A percentile compares a stretch with the other conserved stretches of the same genome.
Evolutionary conservation across 306 rosid genomes (phyloP).

Genomic region (Begonia peltatifolia): DNA sequence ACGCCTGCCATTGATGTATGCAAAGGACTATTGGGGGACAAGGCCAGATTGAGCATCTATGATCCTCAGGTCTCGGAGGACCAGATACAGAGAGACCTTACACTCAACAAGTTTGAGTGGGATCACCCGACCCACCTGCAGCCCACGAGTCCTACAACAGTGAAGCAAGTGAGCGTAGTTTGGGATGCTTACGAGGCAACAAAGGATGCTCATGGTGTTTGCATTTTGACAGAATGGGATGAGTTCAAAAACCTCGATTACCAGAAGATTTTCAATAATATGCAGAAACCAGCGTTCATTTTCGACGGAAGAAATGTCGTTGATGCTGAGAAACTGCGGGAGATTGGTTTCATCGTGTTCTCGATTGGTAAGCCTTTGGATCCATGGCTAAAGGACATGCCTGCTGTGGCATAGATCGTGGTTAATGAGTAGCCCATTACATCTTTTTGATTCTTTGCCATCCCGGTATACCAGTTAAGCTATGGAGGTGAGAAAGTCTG

Average conservation of each 20-base stretch:
- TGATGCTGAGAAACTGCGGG: conserved; percentile 40
- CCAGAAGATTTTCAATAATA: conserved; percentile 58
- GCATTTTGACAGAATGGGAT: conserved; percentile 92
- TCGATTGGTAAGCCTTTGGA: conserved; percentile 88
- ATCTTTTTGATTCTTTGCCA: no score
- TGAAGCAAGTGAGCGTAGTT: conserved; percentile 67
- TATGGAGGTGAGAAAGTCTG: no score
- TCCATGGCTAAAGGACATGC: conserved; percentile 90
- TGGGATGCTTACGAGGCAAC: conserved; percentile 85
- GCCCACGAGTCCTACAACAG: conserved; percentile 64
- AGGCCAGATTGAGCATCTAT: conserved; percentile 66
- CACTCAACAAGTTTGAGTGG: conserved; percentile 82
- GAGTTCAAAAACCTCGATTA: conserved; percentile 82
- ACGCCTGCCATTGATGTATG: conserved; percentile 91
- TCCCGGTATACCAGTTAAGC: no score
- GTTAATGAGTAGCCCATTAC: not conserved
- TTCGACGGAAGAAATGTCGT: conserved; percentile 75
- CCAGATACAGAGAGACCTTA: conserved; percentile 78
- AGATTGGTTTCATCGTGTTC: conserved; percentile 80
- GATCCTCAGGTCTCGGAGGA: conserved; percentile 82
- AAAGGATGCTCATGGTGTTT: conserved; percentile 71
- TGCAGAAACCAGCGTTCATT: conserved; percentile 80
- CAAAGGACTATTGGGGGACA: conserved; percentile 74
- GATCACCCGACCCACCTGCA: conserved; percentile 85
- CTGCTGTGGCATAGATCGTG: conserved; percentile 52